Evolutionary conservation across 73 alveolate genomes (phyloP).

Genomic region (Stentor roeselii): DNA sequence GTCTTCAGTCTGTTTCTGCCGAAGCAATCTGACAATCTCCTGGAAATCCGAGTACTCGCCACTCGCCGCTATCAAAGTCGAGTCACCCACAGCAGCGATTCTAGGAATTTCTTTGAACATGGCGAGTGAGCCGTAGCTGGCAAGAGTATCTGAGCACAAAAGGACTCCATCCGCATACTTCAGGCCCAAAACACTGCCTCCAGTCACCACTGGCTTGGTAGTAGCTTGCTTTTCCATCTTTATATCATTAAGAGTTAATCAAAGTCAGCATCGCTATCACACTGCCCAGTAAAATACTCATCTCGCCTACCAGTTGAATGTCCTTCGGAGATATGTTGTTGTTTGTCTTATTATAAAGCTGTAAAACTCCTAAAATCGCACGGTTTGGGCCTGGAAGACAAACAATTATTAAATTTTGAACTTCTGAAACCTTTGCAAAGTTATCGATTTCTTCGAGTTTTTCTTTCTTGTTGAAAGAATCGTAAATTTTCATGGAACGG

Average conservation of each 20-base stretch:
- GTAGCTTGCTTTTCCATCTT: slow-evolving; percentile 35
- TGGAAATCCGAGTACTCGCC: slow-evolving; percentile 86
- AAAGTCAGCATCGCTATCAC: neutral
- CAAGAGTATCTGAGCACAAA: slow-evolving; percentile 66
- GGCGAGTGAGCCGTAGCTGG: slow-evolving; percentile 66
- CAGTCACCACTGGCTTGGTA: slow-evolving; percentile 61
- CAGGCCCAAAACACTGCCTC: slow-evolving; percentile 75
- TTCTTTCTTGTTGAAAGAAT: neutral
- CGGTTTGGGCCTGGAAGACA: slow-evolving; percentile 16
- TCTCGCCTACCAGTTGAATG: neutral
- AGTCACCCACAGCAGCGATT: slow-evolving; percentile 50
- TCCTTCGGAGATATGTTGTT: neutral
- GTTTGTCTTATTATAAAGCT: neutral
- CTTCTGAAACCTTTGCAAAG: neutral
- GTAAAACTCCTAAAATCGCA: neutral
- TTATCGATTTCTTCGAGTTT: slow-evolving; percentile 2
- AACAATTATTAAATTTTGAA: neutral
- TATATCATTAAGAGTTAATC: neutral
- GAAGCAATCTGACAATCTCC: slow-evolving; percentile 53
- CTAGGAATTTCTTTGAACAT: slow-evolving; percentile 59
- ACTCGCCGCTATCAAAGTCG: slow-evolving; percentile 66
- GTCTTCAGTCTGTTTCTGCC: slow-evolving; percentile 62
- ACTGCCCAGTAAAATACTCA: slow-evolving; percentile 5
- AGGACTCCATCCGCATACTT: slow-evolving; percentile 76
- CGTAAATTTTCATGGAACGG: slow-evolving; percentile 6